Conservation (phyloP, 345 rosid genomes). For the Syzygium aqueum region DNA sequence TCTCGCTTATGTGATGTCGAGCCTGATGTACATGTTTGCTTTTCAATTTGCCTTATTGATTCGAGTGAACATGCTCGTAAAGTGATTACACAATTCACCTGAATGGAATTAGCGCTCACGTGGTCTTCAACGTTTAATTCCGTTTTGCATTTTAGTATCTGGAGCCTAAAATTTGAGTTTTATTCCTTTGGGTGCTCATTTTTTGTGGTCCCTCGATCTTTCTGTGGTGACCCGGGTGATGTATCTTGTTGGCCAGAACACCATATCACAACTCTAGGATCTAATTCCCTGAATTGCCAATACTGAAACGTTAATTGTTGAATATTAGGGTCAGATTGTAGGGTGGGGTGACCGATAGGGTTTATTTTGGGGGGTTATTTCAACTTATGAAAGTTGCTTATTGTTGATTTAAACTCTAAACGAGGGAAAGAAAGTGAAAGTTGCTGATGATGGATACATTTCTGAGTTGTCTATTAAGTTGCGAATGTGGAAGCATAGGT, state of each 20-base stretch:
- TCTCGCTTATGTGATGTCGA: not conserved
- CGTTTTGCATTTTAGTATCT: not conserved
- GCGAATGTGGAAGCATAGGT: not conserved
- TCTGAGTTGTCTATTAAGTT: not conserved
- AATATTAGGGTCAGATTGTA: not conserved
- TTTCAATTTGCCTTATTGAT: no score
- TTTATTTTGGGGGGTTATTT: not conserved
- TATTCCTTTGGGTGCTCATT: not conserved
- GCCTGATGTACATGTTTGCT: not conserved
- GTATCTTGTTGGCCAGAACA: not conserved
- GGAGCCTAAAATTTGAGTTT: not conserved
- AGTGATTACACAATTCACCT: not conserved
- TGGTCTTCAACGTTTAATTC: not conserved
- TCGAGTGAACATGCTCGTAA: not conserved
- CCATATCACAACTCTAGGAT: no score
- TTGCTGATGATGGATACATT: not conserved
- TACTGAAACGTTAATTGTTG: not conserved
- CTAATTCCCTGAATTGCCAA: no score
- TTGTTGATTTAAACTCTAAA: not conserved
- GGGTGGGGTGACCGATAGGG: not conserved
- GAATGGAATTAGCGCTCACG: not conserved
- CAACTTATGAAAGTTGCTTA: not conserved
- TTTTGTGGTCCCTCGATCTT: not conserved
- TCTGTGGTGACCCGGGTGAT: no score
- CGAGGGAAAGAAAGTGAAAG: not conserved